These are phyloP conservation scores for Lentinula sp. DNA, from an alignment of 768 basidiomycete species.

Conservation along the genomic window DNA sequence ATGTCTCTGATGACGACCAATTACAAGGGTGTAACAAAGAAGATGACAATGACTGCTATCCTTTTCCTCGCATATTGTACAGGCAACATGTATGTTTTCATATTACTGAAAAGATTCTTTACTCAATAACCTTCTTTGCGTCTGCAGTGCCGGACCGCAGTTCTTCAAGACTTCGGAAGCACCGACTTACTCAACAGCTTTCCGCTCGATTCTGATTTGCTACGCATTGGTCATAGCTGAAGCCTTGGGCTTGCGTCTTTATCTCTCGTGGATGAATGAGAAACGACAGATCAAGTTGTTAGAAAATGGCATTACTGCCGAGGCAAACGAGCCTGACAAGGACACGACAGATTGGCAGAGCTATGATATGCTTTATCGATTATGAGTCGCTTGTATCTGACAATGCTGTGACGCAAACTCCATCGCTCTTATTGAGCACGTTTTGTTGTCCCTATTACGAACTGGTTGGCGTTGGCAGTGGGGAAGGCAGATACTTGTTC, in stretches of 20 bases:
- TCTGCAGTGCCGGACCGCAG: background rate
- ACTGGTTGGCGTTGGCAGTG: background rate
- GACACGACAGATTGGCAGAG: background rate
- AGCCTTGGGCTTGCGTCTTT: background rate
- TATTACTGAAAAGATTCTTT: background rate
- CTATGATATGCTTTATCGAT: background rate
- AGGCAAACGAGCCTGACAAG: too few relatives aligned
- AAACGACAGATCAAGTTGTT: background rate
- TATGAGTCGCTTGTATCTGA: background rate
- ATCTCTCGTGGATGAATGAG: background rate
- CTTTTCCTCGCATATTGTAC: background rate
- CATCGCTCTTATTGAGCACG: too few relatives aligned
- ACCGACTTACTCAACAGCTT: background rate
- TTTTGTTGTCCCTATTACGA: background rate
- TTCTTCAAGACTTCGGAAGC: background rate
- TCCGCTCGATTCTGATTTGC: background rate
- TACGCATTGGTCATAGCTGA: background rate
- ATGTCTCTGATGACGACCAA: background rate
- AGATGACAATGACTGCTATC: background rate
- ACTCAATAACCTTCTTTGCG: background rate
- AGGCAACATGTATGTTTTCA: background rate
- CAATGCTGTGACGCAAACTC: too few relatives aligned
- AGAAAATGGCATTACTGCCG: background rate
- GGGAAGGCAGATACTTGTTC: slow-evolving; percentile 8
- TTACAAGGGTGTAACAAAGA: slow-evolving; percentile 2